Evolutionary conservation across 2,329 filamentous ascomycete species (phyloP).

Genomic region (Lachnellula cervina): DNA sequence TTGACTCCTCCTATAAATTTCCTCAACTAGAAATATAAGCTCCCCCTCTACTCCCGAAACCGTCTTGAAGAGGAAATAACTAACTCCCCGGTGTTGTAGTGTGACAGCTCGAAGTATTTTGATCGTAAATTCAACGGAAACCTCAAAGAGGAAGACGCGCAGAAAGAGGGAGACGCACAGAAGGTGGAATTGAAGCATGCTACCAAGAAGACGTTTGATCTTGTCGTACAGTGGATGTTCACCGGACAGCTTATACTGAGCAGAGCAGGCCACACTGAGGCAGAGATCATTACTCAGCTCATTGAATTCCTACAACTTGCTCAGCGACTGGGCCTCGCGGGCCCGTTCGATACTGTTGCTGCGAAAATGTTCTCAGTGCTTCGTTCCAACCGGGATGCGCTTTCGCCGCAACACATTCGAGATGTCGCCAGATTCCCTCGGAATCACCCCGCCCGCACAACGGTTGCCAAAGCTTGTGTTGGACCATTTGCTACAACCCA

Average conservation of each 20-base stretch:
- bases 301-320: constrained; percentile 10
- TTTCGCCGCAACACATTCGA: constrained; percentile 7
- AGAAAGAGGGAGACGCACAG: neutral
- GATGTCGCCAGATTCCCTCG: neutral
- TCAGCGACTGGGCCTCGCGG: constrained; percentile 4
- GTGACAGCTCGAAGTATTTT: constrained; percentile 10
- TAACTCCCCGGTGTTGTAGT: constrained; percentile 20
- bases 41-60: too few species aligned
- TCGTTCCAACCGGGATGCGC: neutral
- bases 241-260: constrained; percentile 3
- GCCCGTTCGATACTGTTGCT: constrained; percentile 7
- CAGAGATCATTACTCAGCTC: constrained; percentile 3
- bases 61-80: too few species aligned
- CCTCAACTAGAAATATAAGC: too few species aligned
- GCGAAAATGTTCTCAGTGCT: neutral
- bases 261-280: neutral
- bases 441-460: constrained; percentile 2
- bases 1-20: too few species aligned
- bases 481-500: neutral
- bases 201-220: constrained; percentile 7
- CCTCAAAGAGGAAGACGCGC: constrained; percentile 9
- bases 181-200: constrained; percentile 3
- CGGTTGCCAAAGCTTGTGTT: constrained; percentile 8
- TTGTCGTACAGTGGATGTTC: constrained; percentile 14
- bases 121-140: constrained; percentile 13